Conservation (phyloP, 495 filamentous ascomycete species). For the Cetradonia linearis region DNA sequence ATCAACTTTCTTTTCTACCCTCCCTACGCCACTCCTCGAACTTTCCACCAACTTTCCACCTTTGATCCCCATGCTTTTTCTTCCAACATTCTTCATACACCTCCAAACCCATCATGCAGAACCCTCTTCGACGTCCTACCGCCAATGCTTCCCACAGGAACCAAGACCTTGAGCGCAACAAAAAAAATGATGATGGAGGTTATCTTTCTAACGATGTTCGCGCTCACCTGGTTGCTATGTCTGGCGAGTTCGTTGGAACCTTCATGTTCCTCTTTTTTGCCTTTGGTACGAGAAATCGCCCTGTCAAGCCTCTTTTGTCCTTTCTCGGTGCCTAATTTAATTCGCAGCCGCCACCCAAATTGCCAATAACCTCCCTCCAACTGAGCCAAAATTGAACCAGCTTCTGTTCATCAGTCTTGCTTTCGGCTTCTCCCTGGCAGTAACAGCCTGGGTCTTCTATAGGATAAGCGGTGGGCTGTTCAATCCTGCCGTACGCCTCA, state of each 20-base stretch:
- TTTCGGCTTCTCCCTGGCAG: conserved; percentile 68
- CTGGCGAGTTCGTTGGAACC: conserved; percentile 40
- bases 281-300: conserved; percentile 47
- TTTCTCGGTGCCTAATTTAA: neutral
- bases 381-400: conserved; percentile 2
- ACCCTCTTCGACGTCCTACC: conserved; percentile 15
- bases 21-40: neutral
- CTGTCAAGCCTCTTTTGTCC: neutral
- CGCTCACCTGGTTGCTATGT: conserved; percentile 21
- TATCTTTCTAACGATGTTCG: conserved; percentile 13
- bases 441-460: conserved; percentile 82
- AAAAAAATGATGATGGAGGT: neutral
- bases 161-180: conserved; percentile 10
- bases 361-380: neutral
- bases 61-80: neutral
- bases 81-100: neutral
- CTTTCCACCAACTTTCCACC: neutral
- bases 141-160: conserved; percentile 1
- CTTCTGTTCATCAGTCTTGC: conserved; percentile 61
- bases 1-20: neutral
- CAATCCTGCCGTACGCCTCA: conserved; percentile 54
- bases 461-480: conserved; percentile 71
- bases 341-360: conserved; percentile 17
- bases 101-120: conserved; percentile 9
- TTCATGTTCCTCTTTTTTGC: conserved; percentile 44